A percentile compares a stretch with the other conserved stretches of the same genome.
These are phyloP conservation scores for Hyphopichia buzzinii DNA, from an alignment of 1,139 yeast species.

Conservation along the genomic window DNA sequence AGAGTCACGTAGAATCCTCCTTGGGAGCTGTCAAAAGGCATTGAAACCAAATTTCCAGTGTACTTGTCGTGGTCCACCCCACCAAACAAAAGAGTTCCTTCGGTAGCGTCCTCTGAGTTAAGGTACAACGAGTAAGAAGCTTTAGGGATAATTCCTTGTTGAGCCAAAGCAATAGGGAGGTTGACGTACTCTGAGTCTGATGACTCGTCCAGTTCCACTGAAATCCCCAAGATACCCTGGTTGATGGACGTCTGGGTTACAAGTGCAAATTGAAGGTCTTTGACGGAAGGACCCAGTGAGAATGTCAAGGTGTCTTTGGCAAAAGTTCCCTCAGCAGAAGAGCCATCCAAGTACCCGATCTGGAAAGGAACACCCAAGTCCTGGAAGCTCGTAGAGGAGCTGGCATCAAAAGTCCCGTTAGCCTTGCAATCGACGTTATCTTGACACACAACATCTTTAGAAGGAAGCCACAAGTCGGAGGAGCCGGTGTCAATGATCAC, in stretches of 20 bases:
- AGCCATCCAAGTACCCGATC: conserved; percentile 31
- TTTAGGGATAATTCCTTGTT: conserved; percentile 41
- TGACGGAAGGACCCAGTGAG: conserved; percentile 12
- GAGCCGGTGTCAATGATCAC: conserved; percentile 69
- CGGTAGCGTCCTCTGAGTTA: conserved; percentile 32
- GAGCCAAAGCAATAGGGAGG: conserved; percentile 14
- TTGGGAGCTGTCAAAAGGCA: conserved; percentile 24
- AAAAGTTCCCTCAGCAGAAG: conserved; percentile 44
- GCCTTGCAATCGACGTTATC: conserved; percentile 7
- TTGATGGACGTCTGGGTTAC: conserved; percentile 15
- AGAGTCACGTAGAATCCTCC: background rate
- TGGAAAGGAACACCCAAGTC: conserved; percentile 40
- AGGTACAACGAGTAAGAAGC: conserved; percentile 52
- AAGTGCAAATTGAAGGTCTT: conserved; percentile 18
- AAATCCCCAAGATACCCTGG: conserved; percentile 22
- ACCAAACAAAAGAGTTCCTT: conserved; percentile 54
- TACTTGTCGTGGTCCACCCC: conserved; percentile 56
- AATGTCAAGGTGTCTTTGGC: conserved; percentile 50
- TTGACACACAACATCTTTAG: no score
- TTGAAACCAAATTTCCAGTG: conserved; percentile 41
- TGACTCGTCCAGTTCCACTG: conserved; percentile 6
- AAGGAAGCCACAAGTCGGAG: conserved; percentile 60
- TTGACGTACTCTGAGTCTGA: conserved; percentile 13
- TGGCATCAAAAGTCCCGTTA: conserved; percentile 9
- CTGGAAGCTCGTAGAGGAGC: conserved; percentile 37